These are phyloP conservation scores for barley (Hordeum vulgare) DNA, from an alignment of 176 grass and related monocot species.

Conservation along the genomic window DNA sequence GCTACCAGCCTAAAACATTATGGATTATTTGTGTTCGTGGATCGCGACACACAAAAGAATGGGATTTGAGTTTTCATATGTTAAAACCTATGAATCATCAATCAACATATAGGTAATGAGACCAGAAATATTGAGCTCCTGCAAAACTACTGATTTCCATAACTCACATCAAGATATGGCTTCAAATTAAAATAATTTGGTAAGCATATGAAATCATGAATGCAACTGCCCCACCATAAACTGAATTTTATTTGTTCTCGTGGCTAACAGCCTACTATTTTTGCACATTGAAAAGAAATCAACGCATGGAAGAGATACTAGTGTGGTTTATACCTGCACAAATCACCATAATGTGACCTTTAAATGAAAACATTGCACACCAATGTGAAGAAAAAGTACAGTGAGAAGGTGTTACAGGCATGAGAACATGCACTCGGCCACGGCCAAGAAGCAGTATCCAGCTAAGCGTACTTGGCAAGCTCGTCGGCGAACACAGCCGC, in stretches of 20 bases:
- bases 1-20: background rate
- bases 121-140: background rate
- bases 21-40: background rate
- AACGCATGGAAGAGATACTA: background rate
- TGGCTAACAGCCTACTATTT: background rate
- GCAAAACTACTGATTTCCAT: background rate
- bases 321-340: background rate
- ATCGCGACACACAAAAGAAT: background rate
- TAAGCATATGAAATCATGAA: background rate
- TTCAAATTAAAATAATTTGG: background rate
- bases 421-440: background rate
- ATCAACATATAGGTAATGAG: background rate
- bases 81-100: background rate
- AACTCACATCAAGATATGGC: background rate
- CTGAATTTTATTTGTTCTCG: background rate
- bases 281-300: background rate
- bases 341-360: background rate
- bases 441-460: background rate
- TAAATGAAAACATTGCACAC: background rate
- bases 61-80: background rate
- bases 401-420: background rate
- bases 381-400: background rate
- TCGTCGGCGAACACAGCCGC: conserved; percentile 36
- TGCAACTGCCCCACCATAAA: background rate
- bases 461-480: conserved; percentile 44